phyloP scores from a whole-genome alignment of 768 basidiomycete genomes.

The Boletus eberwhitei region DNA sequence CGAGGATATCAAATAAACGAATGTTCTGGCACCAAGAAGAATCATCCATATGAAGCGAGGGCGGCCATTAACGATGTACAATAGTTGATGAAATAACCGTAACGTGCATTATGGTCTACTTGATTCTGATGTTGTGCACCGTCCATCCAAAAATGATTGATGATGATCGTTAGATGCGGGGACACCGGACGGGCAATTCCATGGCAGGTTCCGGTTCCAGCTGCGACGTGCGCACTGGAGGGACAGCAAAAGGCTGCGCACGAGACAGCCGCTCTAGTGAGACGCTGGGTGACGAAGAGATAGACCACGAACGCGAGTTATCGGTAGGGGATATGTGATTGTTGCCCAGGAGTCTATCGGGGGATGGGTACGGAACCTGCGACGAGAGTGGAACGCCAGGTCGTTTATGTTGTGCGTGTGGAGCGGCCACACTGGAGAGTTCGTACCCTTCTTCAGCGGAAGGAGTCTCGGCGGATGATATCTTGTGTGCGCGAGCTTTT shows the following conservation, averaged over 20 bases:
- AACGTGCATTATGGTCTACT: background rate
- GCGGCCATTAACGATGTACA: no score
- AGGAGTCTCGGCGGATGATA: background rate
- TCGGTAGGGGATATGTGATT: background rate
- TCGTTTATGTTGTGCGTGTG: background rate
- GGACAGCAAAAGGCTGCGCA: conserved; percentile 15
- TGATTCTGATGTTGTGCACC: background rate
- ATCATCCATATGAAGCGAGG: no score
- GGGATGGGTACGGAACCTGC: background rate
- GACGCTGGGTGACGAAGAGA: background rate
- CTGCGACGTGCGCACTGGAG: conserved; percentile 31
- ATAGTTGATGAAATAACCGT: background rate
- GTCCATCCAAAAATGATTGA: no score
- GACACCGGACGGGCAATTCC: conserved; percentile 24
- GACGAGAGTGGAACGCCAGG: background rate
- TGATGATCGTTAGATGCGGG: background rate
- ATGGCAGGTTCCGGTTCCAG: conserved; percentile 33
- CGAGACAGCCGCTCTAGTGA: conserved; percentile 2
- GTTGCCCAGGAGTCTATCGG: background rate
- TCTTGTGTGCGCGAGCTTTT: background rate
- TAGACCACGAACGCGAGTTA: background rate
- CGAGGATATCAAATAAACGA: no score
- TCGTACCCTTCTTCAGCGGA: conserved; percentile 11
- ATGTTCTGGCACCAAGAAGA: no score
- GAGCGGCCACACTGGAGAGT: conserved; percentile 11